Conservation (phyloP, 2,329 filamentous ascomycete genomes). For the Tolypocladium cylindrosporum region DNA sequence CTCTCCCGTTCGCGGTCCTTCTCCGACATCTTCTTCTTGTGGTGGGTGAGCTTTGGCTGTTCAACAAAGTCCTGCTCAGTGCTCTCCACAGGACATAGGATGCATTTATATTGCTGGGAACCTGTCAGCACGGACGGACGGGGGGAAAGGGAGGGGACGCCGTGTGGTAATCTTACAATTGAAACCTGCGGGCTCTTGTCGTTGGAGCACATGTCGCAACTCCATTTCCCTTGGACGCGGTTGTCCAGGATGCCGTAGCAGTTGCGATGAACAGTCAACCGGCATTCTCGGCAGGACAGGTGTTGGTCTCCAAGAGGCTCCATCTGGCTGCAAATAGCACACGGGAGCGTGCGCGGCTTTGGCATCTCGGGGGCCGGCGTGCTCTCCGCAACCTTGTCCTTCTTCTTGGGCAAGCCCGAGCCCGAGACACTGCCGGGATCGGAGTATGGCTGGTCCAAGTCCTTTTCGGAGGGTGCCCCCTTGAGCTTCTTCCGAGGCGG, state of each 20-base stretch:
- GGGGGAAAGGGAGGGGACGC: background rate
- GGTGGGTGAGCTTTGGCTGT: conserved; percentile 38
- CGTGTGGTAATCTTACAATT: conserved; percentile 51
- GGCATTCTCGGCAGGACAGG: conserved; percentile 76
- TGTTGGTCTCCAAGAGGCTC: conserved; percentile 64
- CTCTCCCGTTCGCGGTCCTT: conserved; percentile 85
- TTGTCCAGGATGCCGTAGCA: conserved; percentile 82
- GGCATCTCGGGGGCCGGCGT: conserved; percentile 66
- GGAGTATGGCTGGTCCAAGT: conserved; percentile 34
- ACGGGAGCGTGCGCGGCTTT: conserved; percentile 69
- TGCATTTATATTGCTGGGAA: conserved; percentile 69
- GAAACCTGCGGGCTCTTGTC: conserved; percentile 87
- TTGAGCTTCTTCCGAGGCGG: conserved; percentile 59
- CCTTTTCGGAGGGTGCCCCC: conserved; percentile 37
- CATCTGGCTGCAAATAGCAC: conserved; percentile 70
- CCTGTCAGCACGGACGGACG: conserved; percentile 11
- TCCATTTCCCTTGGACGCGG: conserved; percentile 69
- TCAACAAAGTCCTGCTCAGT: conserved; percentile 80
- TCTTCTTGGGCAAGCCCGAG: conserved; percentile 40
- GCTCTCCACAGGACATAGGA: conserved; percentile 75
- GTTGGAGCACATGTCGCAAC: conserved; percentile 91
- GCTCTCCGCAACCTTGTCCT: conserved; percentile 43
- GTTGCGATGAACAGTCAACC: conserved; percentile 78
- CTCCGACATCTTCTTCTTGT: conserved; percentile 82
- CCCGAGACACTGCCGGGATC: conserved; percentile 33